Evolutionary conservation across 768 basidiomycete genomes (phyloP), one percentile per base, ranked within the genome.

Genomic region (Neoboletus brunneissimus): DNA sequence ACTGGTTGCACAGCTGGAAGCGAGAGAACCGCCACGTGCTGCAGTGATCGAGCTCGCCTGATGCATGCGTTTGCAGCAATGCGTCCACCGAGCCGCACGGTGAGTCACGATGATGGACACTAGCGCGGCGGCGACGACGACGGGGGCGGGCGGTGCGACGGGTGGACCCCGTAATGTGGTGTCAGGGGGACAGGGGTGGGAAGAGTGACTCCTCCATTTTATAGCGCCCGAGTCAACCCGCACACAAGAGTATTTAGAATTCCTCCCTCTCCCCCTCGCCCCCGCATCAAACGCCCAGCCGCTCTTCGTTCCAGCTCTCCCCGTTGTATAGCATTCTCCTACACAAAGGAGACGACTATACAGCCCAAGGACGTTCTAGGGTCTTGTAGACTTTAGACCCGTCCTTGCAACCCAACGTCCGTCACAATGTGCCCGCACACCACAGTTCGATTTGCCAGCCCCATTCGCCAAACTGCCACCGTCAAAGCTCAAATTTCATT

Each of bases 301-400:
- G 27, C 25, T 42, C 18, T 7, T 4, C 42, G 16, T 40, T 9
- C n/a, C 35, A 18, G 15, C 18, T 7, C 16, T 32, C 15, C 52
- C 31, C n/a, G 5, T 48, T 35, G 58, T 67, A 59, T 61, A 73
- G 61, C 56, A 48, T 62, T 64, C 61, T 67, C 66, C 64, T 46
- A 1, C 31, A 1, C 34, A 25, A n/a, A 51, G 63, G 65, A 62
- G 65, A 55, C 41, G 55, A 13, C 59, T 63, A 58, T 59, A 64
- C 65, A 62, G 2, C 20, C 42, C 44, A 58, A 72, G 77, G 77
- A 69, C 78, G 65, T 62, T 58, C 80, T 77, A 78, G 73, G 75
- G 78, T 67, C 72, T 70, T 64, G 64, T 9, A 76, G 70, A 66
- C 71, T 73, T 71, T 70, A 65, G 75, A 47, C 59, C 34, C 52